These are phyloP conservation scores for Salix viminalis DNA, from an alignment of 345 rosid species.

Conservation along the genomic window DNA sequence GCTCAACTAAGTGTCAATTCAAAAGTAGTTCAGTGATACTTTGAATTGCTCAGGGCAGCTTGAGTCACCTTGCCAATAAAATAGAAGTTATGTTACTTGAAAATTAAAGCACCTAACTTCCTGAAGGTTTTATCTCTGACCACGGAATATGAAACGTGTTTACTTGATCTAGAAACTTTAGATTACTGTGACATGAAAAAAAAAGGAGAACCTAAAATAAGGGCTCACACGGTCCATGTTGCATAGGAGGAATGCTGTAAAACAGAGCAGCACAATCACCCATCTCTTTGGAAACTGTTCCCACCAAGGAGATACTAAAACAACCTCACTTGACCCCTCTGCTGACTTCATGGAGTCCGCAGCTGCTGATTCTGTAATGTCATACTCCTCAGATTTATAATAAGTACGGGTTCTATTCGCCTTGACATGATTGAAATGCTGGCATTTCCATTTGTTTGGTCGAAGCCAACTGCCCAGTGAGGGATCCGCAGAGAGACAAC, in stretches of 20 bases:
- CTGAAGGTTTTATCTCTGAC: background rate
- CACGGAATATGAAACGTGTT: background rate
- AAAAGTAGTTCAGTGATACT: background rate
- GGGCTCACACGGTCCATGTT: conserved; percentile 94
- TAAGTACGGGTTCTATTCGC: conserved; percentile 25
- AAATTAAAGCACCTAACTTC: background rate
- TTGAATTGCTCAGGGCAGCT: background rate
- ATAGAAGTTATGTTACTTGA: background rate
- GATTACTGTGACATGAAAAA: background rate
- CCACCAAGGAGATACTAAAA: conserved; percentile 67
- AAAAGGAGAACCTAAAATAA: background rate
- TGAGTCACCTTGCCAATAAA: background rate
- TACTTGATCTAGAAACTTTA: background rate
- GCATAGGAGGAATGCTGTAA: conserved; percentile 75
- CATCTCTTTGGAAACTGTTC: conserved; percentile 78
- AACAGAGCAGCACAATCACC: conserved; percentile 84
- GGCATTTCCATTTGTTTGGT: background rate
- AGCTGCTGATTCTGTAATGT: conserved; percentile 48
- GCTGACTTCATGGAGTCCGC: conserved; percentile 45
- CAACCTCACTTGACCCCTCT: conserved; percentile 53
- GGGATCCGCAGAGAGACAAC: conserved; percentile 2
- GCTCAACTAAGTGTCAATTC: background rate
- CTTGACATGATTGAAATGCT: background rate
- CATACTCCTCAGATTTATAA: conserved; percentile 87
- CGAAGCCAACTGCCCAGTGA: conserved; percentile 1